Conservation (phyloP, 176 grass and related monocot genomes). For the Musa beccarii region DNA sequence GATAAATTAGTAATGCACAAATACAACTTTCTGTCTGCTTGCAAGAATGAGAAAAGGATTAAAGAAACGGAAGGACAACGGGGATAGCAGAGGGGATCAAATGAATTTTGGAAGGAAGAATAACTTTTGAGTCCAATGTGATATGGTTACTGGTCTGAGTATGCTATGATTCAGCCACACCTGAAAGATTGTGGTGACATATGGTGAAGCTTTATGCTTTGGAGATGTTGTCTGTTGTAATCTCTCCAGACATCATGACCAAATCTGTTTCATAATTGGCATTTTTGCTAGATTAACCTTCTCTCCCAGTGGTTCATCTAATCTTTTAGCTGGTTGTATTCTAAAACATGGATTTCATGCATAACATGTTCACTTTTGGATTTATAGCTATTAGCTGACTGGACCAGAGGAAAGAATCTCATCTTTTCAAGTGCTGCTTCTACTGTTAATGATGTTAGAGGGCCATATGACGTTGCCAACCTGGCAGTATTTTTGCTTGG, state of each 20-base stretch:
- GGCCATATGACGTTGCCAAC: conserved; percentile 67
- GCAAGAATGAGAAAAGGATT: background rate
- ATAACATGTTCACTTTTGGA: background rate
- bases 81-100: too few relatives aligned
- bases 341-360: background rate
- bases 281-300: background rate
- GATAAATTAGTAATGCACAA: background rate
- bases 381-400: conserved; percentile 54
- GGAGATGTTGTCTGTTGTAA: background rate
- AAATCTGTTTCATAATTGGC: background rate
- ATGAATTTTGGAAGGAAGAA: too few relatives aligned
- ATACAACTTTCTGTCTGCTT: background rate
- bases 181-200: background rate
- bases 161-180: too few relatives aligned
- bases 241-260: background rate
- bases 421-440: conserved; percentile 74
- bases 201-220: background rate
- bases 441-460: conserved; percentile 54
- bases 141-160: too few relatives aligned
- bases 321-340: background rate
- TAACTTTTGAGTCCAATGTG: too few relatives aligned
- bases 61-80: background rate
- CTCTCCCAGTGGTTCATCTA: background rate
- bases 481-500: conserved; percentile 58
- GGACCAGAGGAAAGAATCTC: conserved; percentile 80